These are phyloP conservation scores for Escallonia herrerae DNA, from an alignment of 129 eudicot genomes.

Conservation along the genomic window DNA sequence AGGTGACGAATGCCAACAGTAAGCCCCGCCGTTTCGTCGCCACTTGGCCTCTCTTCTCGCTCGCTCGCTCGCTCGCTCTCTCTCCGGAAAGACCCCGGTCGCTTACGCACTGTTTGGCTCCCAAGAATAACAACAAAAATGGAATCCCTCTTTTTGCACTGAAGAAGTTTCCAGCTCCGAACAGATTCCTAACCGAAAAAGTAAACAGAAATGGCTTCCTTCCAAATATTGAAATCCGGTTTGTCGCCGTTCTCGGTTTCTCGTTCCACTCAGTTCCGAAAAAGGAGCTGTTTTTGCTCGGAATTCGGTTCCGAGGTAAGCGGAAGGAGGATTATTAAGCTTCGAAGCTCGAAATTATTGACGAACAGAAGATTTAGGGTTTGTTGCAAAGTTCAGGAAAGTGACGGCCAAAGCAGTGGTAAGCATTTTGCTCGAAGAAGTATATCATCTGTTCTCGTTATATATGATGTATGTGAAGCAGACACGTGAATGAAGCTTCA, in stretches of 20 bases:
- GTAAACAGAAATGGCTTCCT: slow-evolving; percentile 40
- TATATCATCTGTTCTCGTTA: too few relatives aligned
- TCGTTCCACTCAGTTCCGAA: slow-evolving; percentile 19
- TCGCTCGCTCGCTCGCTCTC: slow-evolving; percentile 24
- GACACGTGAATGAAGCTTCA: too few relatives aligned
- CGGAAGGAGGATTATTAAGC: slow-evolving; percentile 12
- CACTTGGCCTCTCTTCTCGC: slow-evolving; percentile 4
- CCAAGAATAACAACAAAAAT: not conserved
- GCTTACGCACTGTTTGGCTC: slow-evolving; percentile 6
- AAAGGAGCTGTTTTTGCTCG: slow-evolving; percentile 19
- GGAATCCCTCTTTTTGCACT: slow-evolving; percentile 2
- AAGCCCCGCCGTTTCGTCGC: slow-evolving; percentile 14
- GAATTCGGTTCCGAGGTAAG: slow-evolving; percentile 11
- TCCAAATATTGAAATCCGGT: slow-evolving; percentile 47
- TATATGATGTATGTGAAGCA: too few relatives aligned
- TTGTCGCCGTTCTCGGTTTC: slow-evolving; percentile 38
- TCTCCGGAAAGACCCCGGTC: slow-evolving; percentile 6
- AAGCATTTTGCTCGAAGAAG: not conserved
- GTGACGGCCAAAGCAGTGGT: slow-evolving; percentile 55
- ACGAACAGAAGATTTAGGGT: slow-evolving; percentile 28
- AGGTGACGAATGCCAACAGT: not conserved
- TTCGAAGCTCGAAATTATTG: slow-evolving; percentile 13
- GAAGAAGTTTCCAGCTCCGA: not conserved
- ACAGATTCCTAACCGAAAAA: too few relatives aligned
- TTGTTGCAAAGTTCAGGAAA: slow-evolving; percentile 38